Percentiles rank a stretch among this genome's conserved stretches.
Conservation (phyloP, 2,329 filamentous ascomycete genomes). For the Cytospora piceicola region DNA sequence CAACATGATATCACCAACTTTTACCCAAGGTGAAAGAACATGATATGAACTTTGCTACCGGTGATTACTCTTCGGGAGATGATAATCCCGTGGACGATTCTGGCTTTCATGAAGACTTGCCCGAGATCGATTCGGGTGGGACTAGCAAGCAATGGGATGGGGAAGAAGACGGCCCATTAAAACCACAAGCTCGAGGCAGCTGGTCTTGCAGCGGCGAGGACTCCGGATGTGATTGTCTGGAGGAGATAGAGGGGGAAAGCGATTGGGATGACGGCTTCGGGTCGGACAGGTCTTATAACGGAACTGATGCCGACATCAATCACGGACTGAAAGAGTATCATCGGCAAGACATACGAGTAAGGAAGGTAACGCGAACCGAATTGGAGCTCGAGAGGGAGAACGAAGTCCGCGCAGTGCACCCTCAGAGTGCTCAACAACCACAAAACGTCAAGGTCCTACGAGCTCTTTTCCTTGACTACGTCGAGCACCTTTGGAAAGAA, state of each 20-base stretch:
- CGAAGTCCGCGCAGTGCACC: conserved; percentile 3
- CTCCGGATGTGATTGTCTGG: background rate
- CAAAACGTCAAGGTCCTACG: background rate
- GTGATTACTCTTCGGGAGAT: background rate
- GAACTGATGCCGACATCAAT: conserved; percentile 1
- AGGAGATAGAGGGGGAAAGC: background rate
- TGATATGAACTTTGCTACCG: background rate
- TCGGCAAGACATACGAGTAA: background rate
- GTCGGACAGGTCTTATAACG: conserved; percentile 17
- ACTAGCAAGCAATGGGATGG: background rate
- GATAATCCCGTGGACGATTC: background rate
- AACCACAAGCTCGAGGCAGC: background rate
- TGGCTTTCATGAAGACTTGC: background rate
- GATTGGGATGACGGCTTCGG: background rate
- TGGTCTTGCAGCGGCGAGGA: background rate
- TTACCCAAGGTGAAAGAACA: background rate
- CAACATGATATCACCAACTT: background rate
- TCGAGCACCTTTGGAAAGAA: background rate
- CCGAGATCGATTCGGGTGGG: background rate
- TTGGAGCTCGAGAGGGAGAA: conserved; percentile 6
- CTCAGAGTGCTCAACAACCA: no score
- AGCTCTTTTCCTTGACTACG: conserved; percentile 8
- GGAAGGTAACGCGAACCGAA: background rate
- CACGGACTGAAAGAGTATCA: conserved; percentile 3
- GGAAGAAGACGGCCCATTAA: background rate